Conservation (phyloP, 1,284 basidiomycete species). For the Filobasidium uniguttulatum region DNA sequence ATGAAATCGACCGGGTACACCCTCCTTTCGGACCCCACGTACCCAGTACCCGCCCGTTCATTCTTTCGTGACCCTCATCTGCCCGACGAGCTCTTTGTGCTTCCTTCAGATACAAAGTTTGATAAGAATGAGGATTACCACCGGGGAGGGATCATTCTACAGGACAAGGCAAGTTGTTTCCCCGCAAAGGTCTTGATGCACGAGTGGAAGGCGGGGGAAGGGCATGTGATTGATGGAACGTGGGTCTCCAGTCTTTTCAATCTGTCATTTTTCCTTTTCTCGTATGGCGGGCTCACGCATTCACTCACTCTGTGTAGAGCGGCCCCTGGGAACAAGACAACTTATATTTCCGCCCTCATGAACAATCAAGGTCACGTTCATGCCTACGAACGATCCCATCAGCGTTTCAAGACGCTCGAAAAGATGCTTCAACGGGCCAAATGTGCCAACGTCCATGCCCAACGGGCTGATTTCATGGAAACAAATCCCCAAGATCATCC, state of each 20-base stretch:
- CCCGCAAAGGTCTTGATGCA: constrained; percentile 63
- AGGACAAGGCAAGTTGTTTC: constrained; percentile 97
- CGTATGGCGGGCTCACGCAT: no score
- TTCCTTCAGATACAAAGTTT: constrained; percentile 48
- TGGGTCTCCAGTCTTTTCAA: constrained; percentile 17
- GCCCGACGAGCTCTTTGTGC: constrained; percentile 55
- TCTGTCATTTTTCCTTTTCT: neutral
- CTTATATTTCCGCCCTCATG: constrained; percentile 80
- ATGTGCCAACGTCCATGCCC: constrained; percentile 60
- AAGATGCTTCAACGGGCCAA: constrained; percentile 66
- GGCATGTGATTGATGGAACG: constrained; percentile 77
- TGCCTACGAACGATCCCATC: constrained; percentile 72
- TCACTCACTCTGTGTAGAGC: constrained; percentile 38
- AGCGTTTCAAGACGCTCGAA: constrained; percentile 63
- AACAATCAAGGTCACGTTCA: constrained; percentile 60
- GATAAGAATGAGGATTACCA: constrained; percentile 31
- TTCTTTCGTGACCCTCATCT: constrained; percentile 67
- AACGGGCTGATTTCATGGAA: constrained; percentile 63
- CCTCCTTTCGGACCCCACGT: constrained; percentile 20
- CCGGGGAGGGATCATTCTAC: constrained; percentile 55
- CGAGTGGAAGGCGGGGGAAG: constrained; percentile 26
- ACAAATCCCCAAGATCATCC: constrained; percentile 52
- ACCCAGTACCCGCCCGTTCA: constrained; percentile 29
- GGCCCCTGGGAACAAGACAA: constrained; percentile 97
- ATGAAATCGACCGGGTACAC: constrained; percentile 17